Conservation (phyloP, 257 asterid genomes). For the Gardenia jasminoides region DNA sequence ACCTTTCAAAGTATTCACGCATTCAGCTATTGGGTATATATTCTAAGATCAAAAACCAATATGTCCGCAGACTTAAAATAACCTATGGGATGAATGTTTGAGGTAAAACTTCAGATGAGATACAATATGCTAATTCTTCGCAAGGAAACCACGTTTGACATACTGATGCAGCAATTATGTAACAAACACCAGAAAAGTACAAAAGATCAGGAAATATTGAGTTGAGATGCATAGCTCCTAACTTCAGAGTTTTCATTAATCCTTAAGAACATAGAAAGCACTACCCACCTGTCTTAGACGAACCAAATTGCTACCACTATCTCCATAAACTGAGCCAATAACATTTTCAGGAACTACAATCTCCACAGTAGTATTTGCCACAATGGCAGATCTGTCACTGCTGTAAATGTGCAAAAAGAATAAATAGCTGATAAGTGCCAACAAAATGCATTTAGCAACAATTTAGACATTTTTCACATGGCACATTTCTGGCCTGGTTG, state of each 20-base stretch:
- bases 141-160: background rate
- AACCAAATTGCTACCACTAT: conserved; percentile 56
- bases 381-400: conserved; percentile 49
- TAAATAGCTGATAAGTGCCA: background rate
- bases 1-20: background rate
- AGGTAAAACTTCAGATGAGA: background rate
- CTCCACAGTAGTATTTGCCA: conserved; percentile 61
- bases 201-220: background rate
- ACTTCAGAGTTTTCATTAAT: background rate
- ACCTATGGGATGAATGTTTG: background rate
- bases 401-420: conserved; percentile 25
- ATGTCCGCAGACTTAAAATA: background rate
- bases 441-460: background rate
- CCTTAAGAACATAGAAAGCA: background rate
- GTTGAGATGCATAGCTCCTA: background rate
- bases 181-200: background rate
- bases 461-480: background rate
- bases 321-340: conserved; percentile 56
- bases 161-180: background rate
- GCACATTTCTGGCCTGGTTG: background rate
- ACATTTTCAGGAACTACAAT: conserved; percentile 51
- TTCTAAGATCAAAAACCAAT: background rate
- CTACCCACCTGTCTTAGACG: conserved; percentile 61
- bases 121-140: background rate
- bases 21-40: background rate